Base-by-base conservation (phyloP, 2,329 filamentous ascomycete genomes). In the Apiospora rasikravindrae region DNA sequence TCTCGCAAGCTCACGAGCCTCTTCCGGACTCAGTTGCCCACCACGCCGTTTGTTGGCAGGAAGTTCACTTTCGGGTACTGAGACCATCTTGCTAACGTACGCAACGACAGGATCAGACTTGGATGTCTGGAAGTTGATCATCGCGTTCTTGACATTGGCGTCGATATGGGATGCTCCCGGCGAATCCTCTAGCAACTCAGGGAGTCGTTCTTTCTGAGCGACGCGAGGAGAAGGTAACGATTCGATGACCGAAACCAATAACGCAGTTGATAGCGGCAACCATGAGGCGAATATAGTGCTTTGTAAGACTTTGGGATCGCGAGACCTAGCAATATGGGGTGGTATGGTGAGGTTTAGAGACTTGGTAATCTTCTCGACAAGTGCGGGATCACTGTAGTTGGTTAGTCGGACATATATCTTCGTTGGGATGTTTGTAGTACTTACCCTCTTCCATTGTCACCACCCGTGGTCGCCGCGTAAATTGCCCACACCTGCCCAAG, bases 41-140 rank as follows among this genome's bases (percentile, higher is more conserved):
- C 84, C 82, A 22, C 90, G 88, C 66, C 94, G 88, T 81, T 93
- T 97, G 81, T 98, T 98, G 70, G 96, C 90, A 0, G 94, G 93
- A 6, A 99, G 86, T 77, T 99, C 96, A 81, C 94, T 98, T 78
- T 97, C 94, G 0, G 95, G 96, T 16, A 99, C 88, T 0, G 96
- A 96, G 1, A 98, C 94, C 95, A 99, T 98, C 81, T 99, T 99
- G 84, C 96, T 98, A 73, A 99, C 94, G 76, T 98, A 99, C 11
- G 94, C 96, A 1, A 99, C 94, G 0, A 97, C 91, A 0, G 96
- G 95, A 72, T 93, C 92, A 0, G 91, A 87, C 51, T 89, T 86
- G 0, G 87, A 87, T 4, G 89, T 89, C 78, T 93, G 93, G 80
- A 97, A 98, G 0, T 91, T 87, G 1, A 93, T 84, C 91, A 98